Percentiles rank a stretch among this genome's conserved stretches.
Conservation (phyloP, 768 basidiomycete genomes). For the Suillus subalutaceus region DNA sequence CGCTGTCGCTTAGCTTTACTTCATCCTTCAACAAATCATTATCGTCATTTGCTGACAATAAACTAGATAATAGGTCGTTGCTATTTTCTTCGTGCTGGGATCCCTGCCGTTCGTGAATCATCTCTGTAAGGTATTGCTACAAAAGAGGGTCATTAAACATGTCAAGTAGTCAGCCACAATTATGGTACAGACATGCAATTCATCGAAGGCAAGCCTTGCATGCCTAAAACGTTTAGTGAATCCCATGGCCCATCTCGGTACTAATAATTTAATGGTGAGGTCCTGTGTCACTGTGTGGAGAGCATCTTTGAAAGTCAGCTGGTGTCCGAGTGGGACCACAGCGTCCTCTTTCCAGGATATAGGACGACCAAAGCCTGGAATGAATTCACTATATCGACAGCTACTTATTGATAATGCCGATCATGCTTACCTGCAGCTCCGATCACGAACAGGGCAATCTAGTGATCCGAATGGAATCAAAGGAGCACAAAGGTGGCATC, state of each 20-base stretch:
- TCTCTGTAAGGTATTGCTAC: constrained; percentile 52
- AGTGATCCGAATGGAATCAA: constrained; percentile 7
- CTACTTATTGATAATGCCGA: neutral
- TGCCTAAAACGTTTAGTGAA: constrained; percentile 37
- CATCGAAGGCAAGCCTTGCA: constrained; percentile 42
- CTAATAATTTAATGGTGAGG: constrained; percentile 39
- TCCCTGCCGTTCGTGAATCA: constrained; percentile 48
- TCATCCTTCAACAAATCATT: constrained; percentile 28
- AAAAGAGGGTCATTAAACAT: neutral
- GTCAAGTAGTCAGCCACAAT: neutral
- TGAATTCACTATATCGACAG: neutral
- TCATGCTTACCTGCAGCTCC: constrained; percentile 47
- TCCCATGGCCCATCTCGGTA: constrained; percentile 44
- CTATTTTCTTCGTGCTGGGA: constrained; percentile 40
- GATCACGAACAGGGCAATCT: constrained; percentile 62
- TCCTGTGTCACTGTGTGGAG: constrained; percentile 32
- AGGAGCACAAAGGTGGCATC: constrained; percentile 17
- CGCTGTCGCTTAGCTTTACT: constrained; percentile 43
- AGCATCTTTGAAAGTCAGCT: constrained; percentile 44
- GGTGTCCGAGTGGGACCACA: constrained; percentile 43
- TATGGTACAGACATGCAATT: constrained; percentile 39
- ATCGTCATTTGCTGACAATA: constrained; percentile 52
- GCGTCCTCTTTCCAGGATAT: constrained; percentile 53
- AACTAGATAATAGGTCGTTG: constrained; percentile 54
- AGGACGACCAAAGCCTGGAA: constrained; percentile 51